Conservation (phyloP, 2,329 filamentous ascomycete species). For the Cladophialophora bantiana region DNA sequence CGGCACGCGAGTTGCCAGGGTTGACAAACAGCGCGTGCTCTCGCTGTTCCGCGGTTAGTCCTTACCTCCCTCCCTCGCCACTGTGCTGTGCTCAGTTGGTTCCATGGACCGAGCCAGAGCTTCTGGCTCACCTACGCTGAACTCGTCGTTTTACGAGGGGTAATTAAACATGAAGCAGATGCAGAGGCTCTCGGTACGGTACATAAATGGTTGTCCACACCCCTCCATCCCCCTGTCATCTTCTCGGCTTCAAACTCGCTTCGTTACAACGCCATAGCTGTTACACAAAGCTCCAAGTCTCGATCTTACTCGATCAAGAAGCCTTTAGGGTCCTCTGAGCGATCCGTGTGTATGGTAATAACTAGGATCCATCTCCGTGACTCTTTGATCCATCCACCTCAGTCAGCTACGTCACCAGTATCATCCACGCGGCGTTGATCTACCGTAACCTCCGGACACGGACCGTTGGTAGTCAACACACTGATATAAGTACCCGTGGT, state of each 20-base stretch:
- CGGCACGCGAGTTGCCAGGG: constrained; percentile 4
- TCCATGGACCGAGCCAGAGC: not conserved
- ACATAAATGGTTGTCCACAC: not conserved
- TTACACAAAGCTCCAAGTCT: not conserved
- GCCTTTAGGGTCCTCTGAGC: not conserved
- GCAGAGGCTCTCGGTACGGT: not conserved
- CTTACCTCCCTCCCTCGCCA: not conserved
- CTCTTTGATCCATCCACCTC: not conserved
- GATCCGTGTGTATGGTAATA: not conserved
- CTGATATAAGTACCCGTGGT: not conserved
- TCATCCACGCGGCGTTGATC: not conserved
- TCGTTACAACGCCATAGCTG: not conserved
- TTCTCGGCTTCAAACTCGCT: not conserved
- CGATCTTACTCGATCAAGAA: not conserved
- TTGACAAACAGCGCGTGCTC: not conserved
- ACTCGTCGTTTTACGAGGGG: not conserved
- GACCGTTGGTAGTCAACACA: not conserved
- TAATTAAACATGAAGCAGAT: not conserved
- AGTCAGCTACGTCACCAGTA: constrained; percentile 18
- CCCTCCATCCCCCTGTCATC: not conserved
- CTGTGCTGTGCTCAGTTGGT: not conserved
- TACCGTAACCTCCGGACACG: not conserved
- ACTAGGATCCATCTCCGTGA: not conserved
- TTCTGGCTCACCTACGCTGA: not conserved
- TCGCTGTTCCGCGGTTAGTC: not conserved